A percentile compares a stretch with the other conserved stretches of the same genome.
phyloP scores from a whole-genome alignment of 345 rosid genomes.

The Lumnitzera racemosa region DNA sequence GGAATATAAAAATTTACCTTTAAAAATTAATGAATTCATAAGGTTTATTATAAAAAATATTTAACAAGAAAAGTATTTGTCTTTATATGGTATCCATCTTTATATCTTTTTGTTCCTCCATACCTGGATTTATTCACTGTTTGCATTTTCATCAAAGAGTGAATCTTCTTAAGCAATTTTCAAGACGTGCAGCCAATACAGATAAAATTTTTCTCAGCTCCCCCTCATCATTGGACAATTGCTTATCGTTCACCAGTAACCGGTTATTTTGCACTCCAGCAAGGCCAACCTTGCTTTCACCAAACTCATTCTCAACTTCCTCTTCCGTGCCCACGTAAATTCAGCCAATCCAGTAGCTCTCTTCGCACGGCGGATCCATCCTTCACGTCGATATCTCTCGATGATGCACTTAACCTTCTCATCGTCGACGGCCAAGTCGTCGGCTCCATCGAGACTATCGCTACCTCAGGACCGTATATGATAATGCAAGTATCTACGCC shows the following conservation, averaged over 20 bases:
- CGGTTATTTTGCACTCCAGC: conserved; percentile 14
- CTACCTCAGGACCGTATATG: conserved; percentile 10
- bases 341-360: conserved; percentile 13
- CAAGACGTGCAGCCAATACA: conserved; percentile 8
- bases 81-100: too few species aligned
- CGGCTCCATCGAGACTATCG: background rate
- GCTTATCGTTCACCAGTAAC: conserved; percentile 11
- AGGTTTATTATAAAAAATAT: too few species aligned
- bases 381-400: conserved; percentile 4
- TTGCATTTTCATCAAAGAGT: background rate
- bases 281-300: conserved; percentile 11
- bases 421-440: conserved; percentile 20
- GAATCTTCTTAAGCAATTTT: conserved; percentile 10
- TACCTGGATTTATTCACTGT: conserved; percentile 1
- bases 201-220: conserved; percentile 8
- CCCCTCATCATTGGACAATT: background rate
- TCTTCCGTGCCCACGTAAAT: conserved; percentile 10
- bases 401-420: conserved; percentile 13
- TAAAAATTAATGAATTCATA: too few species aligned
- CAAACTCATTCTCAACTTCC: conserved; percentile 14
- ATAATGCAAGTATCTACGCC: conserved; percentile 25
- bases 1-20: too few species aligned
- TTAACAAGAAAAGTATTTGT: too few species aligned
- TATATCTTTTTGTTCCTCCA: background rate
- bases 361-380: conserved; percentile 6